A percentile compares a stretch with the other conserved stretches of the same genome.
phyloP scores from a whole-genome alignment of 2,329 filamentous ascomycete genomes.

The Sporothrix curviconia region DNA sequence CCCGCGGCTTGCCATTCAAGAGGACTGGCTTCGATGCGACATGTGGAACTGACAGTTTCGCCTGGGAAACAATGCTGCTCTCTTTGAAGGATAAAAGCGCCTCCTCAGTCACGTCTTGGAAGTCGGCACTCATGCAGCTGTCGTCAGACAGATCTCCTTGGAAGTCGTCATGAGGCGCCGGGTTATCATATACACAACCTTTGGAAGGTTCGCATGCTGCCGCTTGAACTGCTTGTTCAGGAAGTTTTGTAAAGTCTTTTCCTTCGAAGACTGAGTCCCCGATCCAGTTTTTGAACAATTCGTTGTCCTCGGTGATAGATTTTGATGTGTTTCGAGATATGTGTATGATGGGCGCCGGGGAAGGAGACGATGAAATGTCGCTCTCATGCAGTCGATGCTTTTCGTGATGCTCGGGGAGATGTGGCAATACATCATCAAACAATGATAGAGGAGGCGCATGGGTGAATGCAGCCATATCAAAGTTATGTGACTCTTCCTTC shows the following conservation, averaged over 20 bases:
- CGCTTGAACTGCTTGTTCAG: fast-evolving
- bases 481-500: background rate
- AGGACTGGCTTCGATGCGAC: background rate
- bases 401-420: background rate
- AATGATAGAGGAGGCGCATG: no score
- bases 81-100: background rate
- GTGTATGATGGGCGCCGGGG: background rate
- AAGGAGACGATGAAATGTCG: background rate
- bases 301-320: background rate
- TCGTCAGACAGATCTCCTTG: background rate
- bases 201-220: no score
- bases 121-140: background rate
- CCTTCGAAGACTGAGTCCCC: background rate
- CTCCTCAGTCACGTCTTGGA: background rate
- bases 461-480: background rate
- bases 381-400: background rate
- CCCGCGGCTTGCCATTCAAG: background rate
- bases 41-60: conserved; percentile 5
- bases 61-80: background rate
- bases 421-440: no score
- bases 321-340: no score
- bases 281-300: background rate
- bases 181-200: no score
- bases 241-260: background rate
- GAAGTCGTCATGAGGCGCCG: background rate